These are phyloP conservation scores for Raffaelea albimanens DNA, from an alignment of 2,329 filamentous ascomycete genomes.

Conservation along the genomic window DNA sequence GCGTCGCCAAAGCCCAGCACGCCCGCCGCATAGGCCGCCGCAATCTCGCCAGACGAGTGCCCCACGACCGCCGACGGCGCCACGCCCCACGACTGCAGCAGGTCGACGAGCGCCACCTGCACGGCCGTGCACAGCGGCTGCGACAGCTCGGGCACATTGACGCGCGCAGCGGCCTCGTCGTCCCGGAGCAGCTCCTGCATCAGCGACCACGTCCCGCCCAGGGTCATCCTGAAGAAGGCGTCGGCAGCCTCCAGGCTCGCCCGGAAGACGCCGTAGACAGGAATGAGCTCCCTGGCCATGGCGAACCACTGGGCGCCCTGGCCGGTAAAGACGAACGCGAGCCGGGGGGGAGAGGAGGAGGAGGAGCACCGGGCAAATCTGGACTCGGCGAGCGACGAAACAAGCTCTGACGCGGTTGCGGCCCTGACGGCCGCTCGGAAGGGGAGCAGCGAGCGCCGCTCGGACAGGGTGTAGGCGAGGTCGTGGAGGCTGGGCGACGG, in stretches of 20 bases:
- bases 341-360: not conserved
- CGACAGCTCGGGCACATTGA: slow-evolving; percentile 11
- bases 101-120: slow-evolving; percentile 20
- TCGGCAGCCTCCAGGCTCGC: slow-evolving; percentile 1
- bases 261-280: not conserved
- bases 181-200: slow-evolving; percentile 3
- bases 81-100: slow-evolving; percentile 16
- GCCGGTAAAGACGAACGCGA: slow-evolving; percentile 14
- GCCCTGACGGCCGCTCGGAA: not conserved
- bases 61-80: slow-evolving; percentile 17
- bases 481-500: slow-evolving; percentile 5
- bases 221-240: not conserved
- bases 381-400: not conserved
- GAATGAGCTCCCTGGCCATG: not conserved
- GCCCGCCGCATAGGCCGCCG: slow-evolving; percentile 19
- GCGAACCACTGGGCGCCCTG: slow-evolving; percentile 17
- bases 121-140: slow-evolving; percentile 21
- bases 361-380: not conserved
- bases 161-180: slow-evolving; percentile 21
- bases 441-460: slow-evolving; percentile 10
- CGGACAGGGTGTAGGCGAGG: slow-evolving; percentile 14
- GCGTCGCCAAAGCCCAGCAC: slow-evolving; percentile 9
- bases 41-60: slow-evolving; percentile 25
- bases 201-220: slow-evolving; percentile 4
- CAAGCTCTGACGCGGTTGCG: not conserved